Conservation (phyloP, 129 eudicot species). For the Escallonia herrerae region DNA sequence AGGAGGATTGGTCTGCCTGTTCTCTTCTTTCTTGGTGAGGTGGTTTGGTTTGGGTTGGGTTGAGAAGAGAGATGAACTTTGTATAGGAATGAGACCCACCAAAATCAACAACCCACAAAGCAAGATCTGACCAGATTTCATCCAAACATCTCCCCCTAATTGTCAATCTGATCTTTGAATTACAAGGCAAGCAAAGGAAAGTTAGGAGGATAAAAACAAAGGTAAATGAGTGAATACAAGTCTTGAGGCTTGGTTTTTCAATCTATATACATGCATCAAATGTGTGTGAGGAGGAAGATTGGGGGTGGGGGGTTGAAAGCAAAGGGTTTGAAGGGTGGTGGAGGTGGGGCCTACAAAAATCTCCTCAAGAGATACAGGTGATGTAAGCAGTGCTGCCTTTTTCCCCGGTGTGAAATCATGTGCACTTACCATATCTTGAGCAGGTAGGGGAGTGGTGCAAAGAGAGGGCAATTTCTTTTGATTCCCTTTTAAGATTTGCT, state of each 20-base stretch:
- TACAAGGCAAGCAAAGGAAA: slow-evolving; percentile 55
- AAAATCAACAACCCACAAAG: slow-evolving; percentile 73
- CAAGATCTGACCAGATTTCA: slow-evolving; percentile 88
- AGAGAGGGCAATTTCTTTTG: slow-evolving; percentile 45
- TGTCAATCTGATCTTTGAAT: slow-evolving; percentile 42
- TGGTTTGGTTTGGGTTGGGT: not conserved
- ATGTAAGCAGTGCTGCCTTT: slow-evolving; percentile 44
- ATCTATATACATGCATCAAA: not conserved
- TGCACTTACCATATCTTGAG: slow-evolving; percentile 68
- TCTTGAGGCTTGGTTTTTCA: slow-evolving; percentile 13
- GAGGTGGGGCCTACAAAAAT: slow-evolving; percentile 52
- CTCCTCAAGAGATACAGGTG: slow-evolving; percentile 58
- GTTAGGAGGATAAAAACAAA: slow-evolving; percentile 23
- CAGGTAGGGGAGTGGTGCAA: slow-evolving; percentile 51
- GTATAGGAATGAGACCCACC: slow-evolving; percentile 50
- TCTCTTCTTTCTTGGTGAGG: slow-evolving; percentile 4
- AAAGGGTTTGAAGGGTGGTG: slow-evolving; percentile 7
- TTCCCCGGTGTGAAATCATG: slow-evolving; percentile 54
- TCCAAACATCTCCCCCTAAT: slow-evolving; percentile 49
- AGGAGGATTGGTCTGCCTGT: not conserved
- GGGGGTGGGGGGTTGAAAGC: slow-evolving; percentile 16
- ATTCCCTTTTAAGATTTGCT: slow-evolving; percentile 70
- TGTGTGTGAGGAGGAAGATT: not conserved
- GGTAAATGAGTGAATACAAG: slow-evolving; percentile 21
- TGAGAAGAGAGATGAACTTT: slow-evolving; percentile 15